These are phyloP conservation scores for Suhomyces tanzawaensis DNA, from an alignment of 805 yeast genomes.

Conservation along the genomic window DNA sequence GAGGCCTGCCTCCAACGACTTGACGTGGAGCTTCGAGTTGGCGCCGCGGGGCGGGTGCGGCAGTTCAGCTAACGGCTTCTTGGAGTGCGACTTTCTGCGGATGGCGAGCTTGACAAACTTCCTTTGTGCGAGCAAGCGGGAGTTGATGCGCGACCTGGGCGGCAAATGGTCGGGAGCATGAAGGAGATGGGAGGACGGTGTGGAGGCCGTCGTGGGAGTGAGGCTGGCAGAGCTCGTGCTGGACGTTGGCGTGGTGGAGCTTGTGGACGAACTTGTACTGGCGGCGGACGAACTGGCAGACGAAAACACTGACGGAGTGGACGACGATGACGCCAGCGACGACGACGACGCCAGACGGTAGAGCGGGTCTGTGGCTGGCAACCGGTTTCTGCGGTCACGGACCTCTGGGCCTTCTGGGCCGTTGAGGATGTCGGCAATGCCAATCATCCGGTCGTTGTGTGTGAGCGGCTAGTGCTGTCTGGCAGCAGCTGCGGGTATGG, in stretches of 20 bases:
- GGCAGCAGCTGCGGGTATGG: too few relatives aligned
- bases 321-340: conserved; percentile 4
- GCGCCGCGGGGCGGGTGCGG: conserved; percentile 1
- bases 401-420: too few relatives aligned
- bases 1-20: conserved; percentile 51
- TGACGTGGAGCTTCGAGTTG: conserved; percentile 34
- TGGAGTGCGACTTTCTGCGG: conserved; percentile 28
- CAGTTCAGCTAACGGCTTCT: conserved; percentile 10
- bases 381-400: too few relatives aligned
- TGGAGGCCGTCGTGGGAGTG: background rate
- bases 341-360: conserved; percentile 3
- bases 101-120: conserved; percentile 23
- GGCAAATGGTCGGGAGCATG: too few relatives aligned
- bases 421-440: too few relatives aligned
- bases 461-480: too few relatives aligned
- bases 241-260: background rate
- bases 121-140: conserved; percentile 7
- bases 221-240: background rate
- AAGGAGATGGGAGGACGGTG: too few relatives aligned
- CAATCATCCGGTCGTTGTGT: too few relatives aligned
- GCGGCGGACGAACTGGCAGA: background rate
- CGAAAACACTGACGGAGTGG: conserved; percentile 1
- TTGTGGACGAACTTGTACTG: background rate
- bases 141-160: conserved; percentile 15
- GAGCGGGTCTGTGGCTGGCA: background rate